phyloP scores from a whole-genome alignment of 1,139 yeast species.

The Saccharomyces pastorianus region DNA sequence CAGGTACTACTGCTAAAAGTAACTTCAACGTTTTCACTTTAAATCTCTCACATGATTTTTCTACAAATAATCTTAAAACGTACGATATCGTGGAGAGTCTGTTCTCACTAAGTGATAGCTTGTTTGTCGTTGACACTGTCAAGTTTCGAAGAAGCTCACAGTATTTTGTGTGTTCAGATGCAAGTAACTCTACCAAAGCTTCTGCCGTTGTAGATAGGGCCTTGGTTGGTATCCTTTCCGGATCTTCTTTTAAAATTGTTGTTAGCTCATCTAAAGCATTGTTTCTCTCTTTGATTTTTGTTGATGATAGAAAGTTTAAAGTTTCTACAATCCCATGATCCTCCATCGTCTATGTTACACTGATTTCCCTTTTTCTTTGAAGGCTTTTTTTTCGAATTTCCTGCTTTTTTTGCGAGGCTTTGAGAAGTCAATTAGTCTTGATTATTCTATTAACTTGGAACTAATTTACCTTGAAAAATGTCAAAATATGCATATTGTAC shows the following conservation, averaged over 20 bases:
- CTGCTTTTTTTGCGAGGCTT: not conserved
- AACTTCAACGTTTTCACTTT: constrained; percentile 22
- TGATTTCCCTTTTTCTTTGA: not conserved
- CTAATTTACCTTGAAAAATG: not conserved
- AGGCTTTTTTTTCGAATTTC: not conserved
- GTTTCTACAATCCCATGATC: constrained; percentile 13
- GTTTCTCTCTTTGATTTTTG: constrained; percentile 46
- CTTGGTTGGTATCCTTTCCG: constrained; percentile 20
- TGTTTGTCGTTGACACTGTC: constrained; percentile 13
- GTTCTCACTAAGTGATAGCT: constrained; percentile 32
- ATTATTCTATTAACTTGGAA: not conserved
- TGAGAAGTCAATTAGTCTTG: not conserved
- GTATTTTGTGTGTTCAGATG: constrained; percentile 37
- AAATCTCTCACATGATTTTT: constrained; percentile 18
- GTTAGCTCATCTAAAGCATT: constrained; percentile 42
- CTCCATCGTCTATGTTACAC: constrained; percentile 18
- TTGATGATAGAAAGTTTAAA: constrained; percentile 35
- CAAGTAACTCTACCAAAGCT: constrained; percentile 37
- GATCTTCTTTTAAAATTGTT: constrained; percentile 20
- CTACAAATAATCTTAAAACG: constrained; percentile 26
- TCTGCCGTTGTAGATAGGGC: constrained; percentile 29
- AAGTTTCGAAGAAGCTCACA: constrained; percentile 15
- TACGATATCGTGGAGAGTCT: constrained; percentile 40
- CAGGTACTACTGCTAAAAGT: constrained; percentile 21
- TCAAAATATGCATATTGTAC: not conserved